Evolutionary conservation across 2,329 filamentous ascomycete genomes (phyloP).

Genomic region (Leptographium wingfieldii): DNA sequence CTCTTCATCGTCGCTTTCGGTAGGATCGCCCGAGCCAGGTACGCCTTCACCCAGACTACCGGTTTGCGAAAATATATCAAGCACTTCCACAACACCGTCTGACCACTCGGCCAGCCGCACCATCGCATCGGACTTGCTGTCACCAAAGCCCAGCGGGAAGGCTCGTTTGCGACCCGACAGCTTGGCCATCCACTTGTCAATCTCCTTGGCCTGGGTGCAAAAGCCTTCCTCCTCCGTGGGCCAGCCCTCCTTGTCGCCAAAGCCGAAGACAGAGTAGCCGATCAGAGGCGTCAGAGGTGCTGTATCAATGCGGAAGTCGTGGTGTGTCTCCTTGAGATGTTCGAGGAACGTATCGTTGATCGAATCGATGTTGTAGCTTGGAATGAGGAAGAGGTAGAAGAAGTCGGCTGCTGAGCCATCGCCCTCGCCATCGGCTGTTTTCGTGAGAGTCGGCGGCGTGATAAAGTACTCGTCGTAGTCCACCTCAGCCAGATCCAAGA

Average conservation of each 20-base stretch:
- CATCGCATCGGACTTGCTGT: constrained; percentile 59
- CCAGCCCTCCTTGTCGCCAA: constrained; percentile 87
- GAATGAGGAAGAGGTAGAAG: constrained; percentile 76
- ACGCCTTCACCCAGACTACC: constrained; percentile 52
- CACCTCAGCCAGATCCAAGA: constrained; percentile 70
- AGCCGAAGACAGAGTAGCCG: constrained; percentile 88
- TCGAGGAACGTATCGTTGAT: constrained; percentile 79
- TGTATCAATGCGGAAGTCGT: constrained; percentile 94
- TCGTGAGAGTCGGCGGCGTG: constrained; percentile 45
- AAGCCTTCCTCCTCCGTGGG: constrained; percentile 82
- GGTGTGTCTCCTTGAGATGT: constrained; percentile 81
- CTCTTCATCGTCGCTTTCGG: constrained; percentile 74
- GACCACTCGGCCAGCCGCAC: constrained; percentile 65
- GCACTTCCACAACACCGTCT: constrained; percentile 56
- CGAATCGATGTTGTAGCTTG: constrained; percentile 91
- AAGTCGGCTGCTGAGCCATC: constrained; percentile 37
- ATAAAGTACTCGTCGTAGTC: constrained; percentile 94
- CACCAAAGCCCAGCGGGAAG: constrained; percentile 78
- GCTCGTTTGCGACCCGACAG: constrained; percentile 75
- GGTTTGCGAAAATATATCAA: constrained; percentile 49
- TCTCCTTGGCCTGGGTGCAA: constrained; percentile 80
- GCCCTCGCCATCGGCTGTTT: neutral
- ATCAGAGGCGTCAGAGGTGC: constrained; percentile 62
- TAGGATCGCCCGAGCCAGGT: constrained; percentile 65
- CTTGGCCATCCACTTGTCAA: constrained; percentile 97